Evolutionary conservation across 83 land plant genomes (phyloP).

Genomic region (Diphasiastrum complanatum): DNA sequence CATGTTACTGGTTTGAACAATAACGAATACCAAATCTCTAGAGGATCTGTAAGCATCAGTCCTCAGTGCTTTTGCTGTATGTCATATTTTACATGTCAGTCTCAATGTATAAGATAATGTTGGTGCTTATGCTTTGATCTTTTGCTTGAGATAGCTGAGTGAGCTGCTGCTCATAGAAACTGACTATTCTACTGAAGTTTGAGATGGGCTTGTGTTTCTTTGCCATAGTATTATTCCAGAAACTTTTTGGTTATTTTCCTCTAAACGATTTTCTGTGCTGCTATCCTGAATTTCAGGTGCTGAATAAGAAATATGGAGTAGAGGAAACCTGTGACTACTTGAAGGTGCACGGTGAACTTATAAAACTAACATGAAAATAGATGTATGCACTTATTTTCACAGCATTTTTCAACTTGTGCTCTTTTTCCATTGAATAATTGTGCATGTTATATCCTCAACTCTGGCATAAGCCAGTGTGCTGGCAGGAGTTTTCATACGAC

Average conservation of each 20-base stretch:
- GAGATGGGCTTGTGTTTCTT: too few relatives aligned
- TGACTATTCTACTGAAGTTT: too few relatives aligned
- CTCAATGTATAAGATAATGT: too few relatives aligned
- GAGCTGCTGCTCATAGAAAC: too few relatives aligned
- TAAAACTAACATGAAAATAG: neutral
- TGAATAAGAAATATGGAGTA: slow-evolving; percentile 65
- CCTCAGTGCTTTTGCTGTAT: neutral
- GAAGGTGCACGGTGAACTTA: slow-evolving; percentile 45
- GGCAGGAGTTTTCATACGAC: neutral
- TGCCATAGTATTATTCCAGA: neutral
- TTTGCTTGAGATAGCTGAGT: too few relatives aligned
- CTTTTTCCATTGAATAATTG: neutral
- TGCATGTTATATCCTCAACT: neutral
- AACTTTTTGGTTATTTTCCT: neutral
- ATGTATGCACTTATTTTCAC: neutral
- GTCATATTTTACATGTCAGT: neutral
- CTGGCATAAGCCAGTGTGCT: neutral
- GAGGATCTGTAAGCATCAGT: slow-evolving; percentile 57
- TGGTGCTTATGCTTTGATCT: too few relatives aligned
- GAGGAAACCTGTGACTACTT: slow-evolving; percentile 66
- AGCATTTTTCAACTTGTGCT: neutral
- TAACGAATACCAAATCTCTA: slow-evolving; percentile 83
- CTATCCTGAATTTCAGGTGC: slow-evolving; percentile 33
- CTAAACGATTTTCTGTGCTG: neutral
- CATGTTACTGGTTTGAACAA: slow-evolving; percentile 88